Evolutionary conservation across 257 asterid genomes (phyloP).

Genomic region (Solanum chmielewskii): DNA sequence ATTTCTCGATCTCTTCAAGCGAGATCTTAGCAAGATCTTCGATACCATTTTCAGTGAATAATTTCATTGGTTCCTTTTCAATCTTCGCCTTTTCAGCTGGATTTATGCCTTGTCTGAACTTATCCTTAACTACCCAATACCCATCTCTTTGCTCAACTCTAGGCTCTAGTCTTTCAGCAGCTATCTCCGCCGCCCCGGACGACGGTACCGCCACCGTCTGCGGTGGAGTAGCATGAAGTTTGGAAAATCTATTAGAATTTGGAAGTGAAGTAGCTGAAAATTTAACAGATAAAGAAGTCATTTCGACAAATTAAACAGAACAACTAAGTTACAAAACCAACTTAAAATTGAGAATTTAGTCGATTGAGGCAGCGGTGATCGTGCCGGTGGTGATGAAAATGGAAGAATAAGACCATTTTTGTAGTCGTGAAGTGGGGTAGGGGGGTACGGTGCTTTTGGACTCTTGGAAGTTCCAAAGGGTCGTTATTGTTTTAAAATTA

Average conservation of each 20-base stretch:
- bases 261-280: slow-evolving; percentile 40
- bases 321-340: not conserved
- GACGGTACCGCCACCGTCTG: slow-evolving; percentile 40
- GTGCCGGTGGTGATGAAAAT: not conserved
- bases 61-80: slow-evolving; percentile 76
- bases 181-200: slow-evolving; percentile 16
- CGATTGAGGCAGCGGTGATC: not conserved
- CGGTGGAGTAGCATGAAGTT: slow-evolving; percentile 51
- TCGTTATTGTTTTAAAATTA: slow-evolving; percentile 6
- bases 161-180: slow-evolving; percentile 52
- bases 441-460: slow-evolving; percentile 1
- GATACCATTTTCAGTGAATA: slow-evolving; percentile 77
- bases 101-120: slow-evolving; percentile 68
- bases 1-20: slow-evolving; percentile 62
- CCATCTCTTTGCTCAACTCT: slow-evolving; percentile 74
- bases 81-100: slow-evolving; percentile 89
- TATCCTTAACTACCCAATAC: slow-evolving; percentile 67
- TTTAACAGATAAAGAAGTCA: slow-evolving; percentile 63
- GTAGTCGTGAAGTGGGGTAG: slow-evolving; percentile 13
- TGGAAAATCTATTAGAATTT: slow-evolving; percentile 3
- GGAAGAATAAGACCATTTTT: slow-evolving; percentile 21
- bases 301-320: not conserved
- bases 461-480: slow-evolving; percentile 75
- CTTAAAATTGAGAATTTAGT: not conserved
- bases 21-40: slow-evolving; percentile 57